phyloP scores from a whole-genome alignment of 2,329 filamentous ascomycete species.

The Penicillium sp. region DNA sequence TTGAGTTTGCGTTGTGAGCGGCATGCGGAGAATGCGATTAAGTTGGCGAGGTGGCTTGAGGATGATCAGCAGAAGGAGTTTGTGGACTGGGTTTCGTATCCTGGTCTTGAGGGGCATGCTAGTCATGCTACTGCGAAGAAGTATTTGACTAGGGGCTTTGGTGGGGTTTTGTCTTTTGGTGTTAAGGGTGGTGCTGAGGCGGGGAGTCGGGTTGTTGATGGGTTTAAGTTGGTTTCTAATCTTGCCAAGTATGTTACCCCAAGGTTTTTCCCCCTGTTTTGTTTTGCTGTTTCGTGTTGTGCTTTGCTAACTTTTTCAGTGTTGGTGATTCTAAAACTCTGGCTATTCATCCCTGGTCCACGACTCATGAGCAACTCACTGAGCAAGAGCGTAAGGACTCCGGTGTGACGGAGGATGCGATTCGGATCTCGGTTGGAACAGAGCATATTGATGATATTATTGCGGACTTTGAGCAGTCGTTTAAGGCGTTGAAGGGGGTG shows the following conservation, averaged over 20 bases:
- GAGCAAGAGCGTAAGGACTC: slow-evolving; percentile 79
- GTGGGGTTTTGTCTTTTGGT: slow-evolving; percentile 90
- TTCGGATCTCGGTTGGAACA: slow-evolving; percentile 92
- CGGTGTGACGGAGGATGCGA: slow-evolving; percentile 85
- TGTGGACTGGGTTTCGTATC: slow-evolving; percentile 93
- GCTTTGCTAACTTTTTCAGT: slow-evolving; percentile 36
- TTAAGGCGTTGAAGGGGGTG: slow-evolving; percentile 61
- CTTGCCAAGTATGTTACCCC: slow-evolving; percentile 70
- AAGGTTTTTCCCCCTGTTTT: background rate
- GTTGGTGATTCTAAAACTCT: slow-evolving; percentile 95
- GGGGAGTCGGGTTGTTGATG: slow-evolving; percentile 86
- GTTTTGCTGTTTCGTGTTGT: too few species aligned
- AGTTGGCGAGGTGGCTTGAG: slow-evolving; percentile 75
- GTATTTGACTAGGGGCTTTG: slow-evolving; percentile 83
- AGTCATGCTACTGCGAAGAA: slow-evolving; percentile 82
- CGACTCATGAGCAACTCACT: slow-evolving; percentile 88
- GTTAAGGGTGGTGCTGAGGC: slow-evolving; percentile 86
- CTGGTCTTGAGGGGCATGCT: slow-evolving; percentile 79
- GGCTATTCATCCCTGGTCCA: slow-evolving; percentile 93
- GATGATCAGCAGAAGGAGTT: slow-evolving; percentile 70
- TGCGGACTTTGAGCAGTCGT: slow-evolving; percentile 90
- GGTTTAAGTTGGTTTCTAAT: slow-evolving; percentile 94
- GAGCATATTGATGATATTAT: slow-evolving; percentile 99
- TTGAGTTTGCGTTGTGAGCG: slow-evolving; percentile 83
- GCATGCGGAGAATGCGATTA: slow-evolving; percentile 81